These are phyloP conservation scores for Chrysoporthe puriensis DNA, from an alignment of 2,329 filamentous ascomycete species.

Conservation along the genomic window DNA sequence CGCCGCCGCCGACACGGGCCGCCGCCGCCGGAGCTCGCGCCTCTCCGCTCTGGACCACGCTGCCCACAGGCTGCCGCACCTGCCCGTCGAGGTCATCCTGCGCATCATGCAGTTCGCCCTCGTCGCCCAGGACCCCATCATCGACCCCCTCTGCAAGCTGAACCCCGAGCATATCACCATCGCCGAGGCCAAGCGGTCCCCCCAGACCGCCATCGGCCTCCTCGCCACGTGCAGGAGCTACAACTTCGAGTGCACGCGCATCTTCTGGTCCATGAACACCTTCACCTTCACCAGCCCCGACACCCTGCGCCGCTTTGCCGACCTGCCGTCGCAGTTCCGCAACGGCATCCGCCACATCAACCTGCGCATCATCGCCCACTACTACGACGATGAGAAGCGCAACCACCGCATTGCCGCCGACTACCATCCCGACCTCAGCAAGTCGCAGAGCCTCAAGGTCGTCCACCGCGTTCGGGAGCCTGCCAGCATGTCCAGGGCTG, in stretches of 20 bases:
- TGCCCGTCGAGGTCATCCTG: constrained; percentile 58
- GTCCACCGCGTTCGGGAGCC: constrained; percentile 49
- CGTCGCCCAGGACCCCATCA: constrained; percentile 52
- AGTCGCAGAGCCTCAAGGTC: constrained; percentile 46
- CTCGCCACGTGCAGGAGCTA: constrained; percentile 56
- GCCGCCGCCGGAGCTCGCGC: constrained; percentile 36
- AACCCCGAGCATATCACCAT: constrained; percentile 48
- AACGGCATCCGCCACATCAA: constrained; percentile 50
- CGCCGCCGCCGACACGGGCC: constrained; percentile 33
- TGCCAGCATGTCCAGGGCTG: constrained; percentile 49
- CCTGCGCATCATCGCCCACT: constrained; percentile 57
- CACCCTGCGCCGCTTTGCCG: constrained; percentile 53
- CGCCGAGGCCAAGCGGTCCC: constrained; percentile 47
- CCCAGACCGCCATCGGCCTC: constrained; percentile 57
- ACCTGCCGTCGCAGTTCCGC: constrained; percentile 48
- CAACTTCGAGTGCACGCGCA: constrained; percentile 51
- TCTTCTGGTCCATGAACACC: constrained; percentile 55
- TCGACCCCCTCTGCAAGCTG: constrained; percentile 55
- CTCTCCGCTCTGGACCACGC: constrained; percentile 32
- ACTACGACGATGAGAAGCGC: constrained; percentile 56
- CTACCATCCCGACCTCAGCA: constrained; percentile 50
- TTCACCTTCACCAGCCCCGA: constrained; percentile 60
- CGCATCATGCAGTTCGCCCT: constrained; percentile 56
- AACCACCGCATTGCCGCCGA: constrained; percentile 45
- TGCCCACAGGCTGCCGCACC: constrained; percentile 40